Percentiles rank a stretch among this genome's conserved stretches.
These are phyloP conservation scores for Barbarea vulgaris DNA, from an alignment of 345 rosid genomes.

Conservation along the genomic window DNA sequence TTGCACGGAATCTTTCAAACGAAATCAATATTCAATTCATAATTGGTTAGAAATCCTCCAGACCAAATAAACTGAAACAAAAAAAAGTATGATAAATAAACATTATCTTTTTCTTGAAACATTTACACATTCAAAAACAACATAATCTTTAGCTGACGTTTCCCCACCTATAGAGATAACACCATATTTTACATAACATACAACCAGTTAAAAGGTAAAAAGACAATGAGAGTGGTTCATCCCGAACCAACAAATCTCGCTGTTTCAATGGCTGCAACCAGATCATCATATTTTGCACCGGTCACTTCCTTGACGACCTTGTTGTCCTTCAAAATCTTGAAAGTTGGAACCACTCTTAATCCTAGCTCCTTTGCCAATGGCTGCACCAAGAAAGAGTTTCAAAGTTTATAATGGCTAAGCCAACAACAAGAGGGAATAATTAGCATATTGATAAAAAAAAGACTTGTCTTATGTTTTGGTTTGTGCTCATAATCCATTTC, in stretches of 20 bases:
- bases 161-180: slow-evolving; percentile 16
- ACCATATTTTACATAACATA: no score
- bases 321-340: slow-evolving; percentile 79
- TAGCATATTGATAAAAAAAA: background rate
- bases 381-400: slow-evolving; percentile 46
- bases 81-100: background rate
- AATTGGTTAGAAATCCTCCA: no score
- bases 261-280: slow-evolving; percentile 68
- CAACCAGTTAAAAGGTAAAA: no score
- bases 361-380: slow-evolving; percentile 97
- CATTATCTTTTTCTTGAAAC: slow-evolving; percentile 1
- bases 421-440: slow-evolving; percentile 12
- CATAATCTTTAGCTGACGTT: background rate
- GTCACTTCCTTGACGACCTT: slow-evolving; percentile 81
- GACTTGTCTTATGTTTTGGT: background rate
- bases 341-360: slow-evolving; percentile 87
- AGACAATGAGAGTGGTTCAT: background rate
- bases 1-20: background rate
- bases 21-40: background rate
- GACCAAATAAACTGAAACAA: background rate
- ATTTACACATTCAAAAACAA: slow-evolving; percentile 5
- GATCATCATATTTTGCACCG: slow-evolving; percentile 78
- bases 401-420: background rate
- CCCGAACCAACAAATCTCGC: slow-evolving; percentile 52
- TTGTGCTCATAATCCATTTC: background rate